Base-by-base conservation (phyloP, 2,329 filamentous ascomycete species). In the Hypoxylon sp. region DNA sequence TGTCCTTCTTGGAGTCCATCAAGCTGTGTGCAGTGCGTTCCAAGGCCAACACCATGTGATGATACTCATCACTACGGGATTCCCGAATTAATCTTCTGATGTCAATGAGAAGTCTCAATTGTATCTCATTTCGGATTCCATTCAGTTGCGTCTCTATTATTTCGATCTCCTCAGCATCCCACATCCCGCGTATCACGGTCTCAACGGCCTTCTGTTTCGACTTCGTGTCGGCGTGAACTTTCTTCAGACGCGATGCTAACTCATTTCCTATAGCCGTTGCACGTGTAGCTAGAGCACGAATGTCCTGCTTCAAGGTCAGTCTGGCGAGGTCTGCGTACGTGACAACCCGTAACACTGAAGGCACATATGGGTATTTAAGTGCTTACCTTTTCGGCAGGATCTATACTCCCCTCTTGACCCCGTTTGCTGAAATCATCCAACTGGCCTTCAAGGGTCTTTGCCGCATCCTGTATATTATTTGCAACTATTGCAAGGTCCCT, bases 201-300 rank as follows among this genome's bases (percentile, higher is more conserved):
- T 65, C 72, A 44, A 73, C 39, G 15, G 63, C 69, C 15, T 69
- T 72, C 64, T 62, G 70, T 60, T 69, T 70, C 6, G 69, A 73
- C 15, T 66, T 67, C 2, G 70, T 44, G n/a, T 67, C 24, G 11
- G 44, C 46, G 1, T 62, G 64, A 8, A 66, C 47, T 17, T 52
- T 70, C 2, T 44, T 56, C 6, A 75, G 48, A 6, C 47, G 58
- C 6, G 37, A 53, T 4, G 50, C 51, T 3, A 73, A 55, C 47
- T 74, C 72, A n/a, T 65, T 60, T 0, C 73, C 71, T 21, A 75
- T 71, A 7, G 62, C 52, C 3, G 70, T 55, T 19, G 72, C 71
- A 10, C 65, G 62, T n/a, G 17, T 10, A 3, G 69, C 68, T 19
- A 74, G 55, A 10, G 55, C 44, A 44, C 53, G 66, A 19, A 74